Conservation (phyloP, 176 grass and related monocot species). For the Areca catechu region DNA sequence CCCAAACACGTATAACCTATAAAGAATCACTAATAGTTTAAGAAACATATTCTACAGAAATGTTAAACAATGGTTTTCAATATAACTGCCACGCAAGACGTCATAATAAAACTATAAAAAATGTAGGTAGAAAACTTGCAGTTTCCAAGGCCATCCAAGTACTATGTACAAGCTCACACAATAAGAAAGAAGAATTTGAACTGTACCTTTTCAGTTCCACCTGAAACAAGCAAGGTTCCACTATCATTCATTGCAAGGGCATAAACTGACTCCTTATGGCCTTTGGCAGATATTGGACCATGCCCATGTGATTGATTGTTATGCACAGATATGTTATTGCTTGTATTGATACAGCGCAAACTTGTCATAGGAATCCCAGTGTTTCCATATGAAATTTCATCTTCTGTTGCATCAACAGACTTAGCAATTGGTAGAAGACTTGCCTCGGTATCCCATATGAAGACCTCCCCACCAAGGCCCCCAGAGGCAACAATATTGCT, state of each 20-base stretch:
- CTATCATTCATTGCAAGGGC: conserved; percentile 86
- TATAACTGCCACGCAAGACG: too few species aligned
- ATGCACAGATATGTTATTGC: conserved; percentile 25
- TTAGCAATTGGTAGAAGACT: conserved; percentile 58
- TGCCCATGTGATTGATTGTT: conserved; percentile 58
- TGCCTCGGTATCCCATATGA: conserved; percentile 93
- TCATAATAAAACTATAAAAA: too few species aligned
- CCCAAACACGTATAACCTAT: conserved; percentile 91
- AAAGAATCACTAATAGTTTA: neutral
- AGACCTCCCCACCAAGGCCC: conserved; percentile 90
- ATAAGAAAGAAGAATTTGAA: neutral
- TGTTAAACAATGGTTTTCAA: too few species aligned
- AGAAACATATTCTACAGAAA: too few species aligned
- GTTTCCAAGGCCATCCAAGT: neutral
- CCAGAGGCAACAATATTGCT: conserved; percentile 89
- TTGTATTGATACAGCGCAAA: conserved; percentile 41
- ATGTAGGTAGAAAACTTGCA: neutral
- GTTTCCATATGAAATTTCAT: conserved; percentile 70
- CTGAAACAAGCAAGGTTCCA: conserved; percentile 83
- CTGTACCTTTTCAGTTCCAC: conserved; percentile 90
- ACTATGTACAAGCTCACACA: too few species aligned
- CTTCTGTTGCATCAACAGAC: conserved; percentile 57
- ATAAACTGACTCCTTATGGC: conserved; percentile 99
- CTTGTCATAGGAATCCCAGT: conserved; percentile 52
- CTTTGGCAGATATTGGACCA: conserved; percentile 72